These are phyloP conservation scores for Russula abietina DNA, from an alignment of 768 basidiomycete species.

Conservation along the genomic window DNA sequence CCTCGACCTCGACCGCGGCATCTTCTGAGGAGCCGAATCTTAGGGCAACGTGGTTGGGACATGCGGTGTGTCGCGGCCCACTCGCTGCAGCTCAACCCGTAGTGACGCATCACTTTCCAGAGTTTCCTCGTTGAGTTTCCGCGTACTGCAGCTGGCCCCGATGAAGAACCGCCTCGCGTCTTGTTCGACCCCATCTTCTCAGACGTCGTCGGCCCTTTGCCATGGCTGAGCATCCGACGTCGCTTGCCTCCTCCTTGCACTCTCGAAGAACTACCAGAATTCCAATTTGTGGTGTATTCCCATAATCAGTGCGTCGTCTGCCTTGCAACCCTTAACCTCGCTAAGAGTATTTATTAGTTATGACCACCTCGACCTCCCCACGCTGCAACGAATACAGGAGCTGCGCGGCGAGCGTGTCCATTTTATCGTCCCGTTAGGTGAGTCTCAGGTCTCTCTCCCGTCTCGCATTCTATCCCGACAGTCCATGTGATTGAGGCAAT, in stretches of 20 bases:
- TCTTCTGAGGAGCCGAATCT: constrained; percentile 16
- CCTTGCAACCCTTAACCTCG: not conserved
- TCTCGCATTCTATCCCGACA: not conserved
- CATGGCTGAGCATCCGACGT: constrained; percentile 32
- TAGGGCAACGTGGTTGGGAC: constrained; percentile 36
- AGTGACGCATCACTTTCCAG: constrained; percentile 19
- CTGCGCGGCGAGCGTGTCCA: constrained; percentile 25
- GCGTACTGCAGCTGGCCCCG: constrained; percentile 1
- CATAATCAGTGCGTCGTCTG: constrained; percentile 39
- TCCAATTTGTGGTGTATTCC: constrained; percentile 37
- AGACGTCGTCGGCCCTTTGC: constrained; percentile 31
- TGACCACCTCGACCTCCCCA: constrained; percentile 39
- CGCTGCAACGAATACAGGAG: constrained; percentile 30
- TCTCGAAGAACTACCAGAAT: constrained; percentile 35
- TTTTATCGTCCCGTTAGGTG: constrained; percentile 39
- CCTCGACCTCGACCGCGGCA: not conserved
- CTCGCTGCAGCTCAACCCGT: not conserved
- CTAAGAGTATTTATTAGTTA: constrained; percentile 29
- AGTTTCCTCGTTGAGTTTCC: constrained; percentile 32
- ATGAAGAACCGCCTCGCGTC: constrained; percentile 29
- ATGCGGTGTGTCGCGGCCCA: constrained; percentile 30
- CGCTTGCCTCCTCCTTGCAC: constrained; percentile 35
- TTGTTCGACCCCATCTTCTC: constrained; percentile 41
- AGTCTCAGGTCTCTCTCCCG: not conserved
- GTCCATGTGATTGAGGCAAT: constrained; percentile 23